Percentiles rank a stretch among this genome's conserved stretches.
phyloP scores from a whole-genome alignment of 345 rosid genomes.

The Acer campestre region DNA sequence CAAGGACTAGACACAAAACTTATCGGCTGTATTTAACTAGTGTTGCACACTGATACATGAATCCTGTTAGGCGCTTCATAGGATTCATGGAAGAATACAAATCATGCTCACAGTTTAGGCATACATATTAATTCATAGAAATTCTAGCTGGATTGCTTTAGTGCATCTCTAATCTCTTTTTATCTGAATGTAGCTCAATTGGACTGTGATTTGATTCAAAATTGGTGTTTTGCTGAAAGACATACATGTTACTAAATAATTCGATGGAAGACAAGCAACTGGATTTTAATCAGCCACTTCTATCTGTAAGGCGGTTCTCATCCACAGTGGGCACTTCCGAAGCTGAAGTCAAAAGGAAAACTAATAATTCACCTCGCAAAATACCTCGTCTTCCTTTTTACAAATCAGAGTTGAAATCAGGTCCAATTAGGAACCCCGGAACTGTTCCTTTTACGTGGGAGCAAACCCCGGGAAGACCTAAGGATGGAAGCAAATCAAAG shows the following conservation, averaged over 20 bases:
- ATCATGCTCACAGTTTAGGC: background rate
- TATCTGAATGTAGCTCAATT: slow-evolving; percentile 7
- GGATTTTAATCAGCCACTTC: slow-evolving; percentile 75
- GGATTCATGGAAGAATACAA: background rate
- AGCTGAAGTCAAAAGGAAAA: slow-evolving; percentile 44
- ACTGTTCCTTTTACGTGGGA: slow-evolving; percentile 95
- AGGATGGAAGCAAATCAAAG: slow-evolving; percentile 47
- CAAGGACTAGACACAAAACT: background rate
- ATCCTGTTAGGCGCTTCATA: background rate
- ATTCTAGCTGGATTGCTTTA: background rate
- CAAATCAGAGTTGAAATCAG: slow-evolving; percentile 84
- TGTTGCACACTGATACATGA: background rate
- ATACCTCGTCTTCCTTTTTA: slow-evolving; percentile 59
- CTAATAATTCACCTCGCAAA: slow-evolving; percentile 37
- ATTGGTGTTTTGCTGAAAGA: slow-evolving; percentile 28
- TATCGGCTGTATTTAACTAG: background rate
- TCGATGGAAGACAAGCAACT: slow-evolving; percentile 83
- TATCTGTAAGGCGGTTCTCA: slow-evolving; percentile 71
- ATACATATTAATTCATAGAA: background rate
- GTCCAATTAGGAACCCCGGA: slow-evolving; percentile 83
- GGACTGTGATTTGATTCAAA: slow-evolving; percentile 20
- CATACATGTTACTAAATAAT: slow-evolving; percentile 38
- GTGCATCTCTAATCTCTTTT: background rate
- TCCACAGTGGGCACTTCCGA: slow-evolving; percentile 36
- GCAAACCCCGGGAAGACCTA: slow-evolving; percentile 78